Evolutionary conservation across 1,284 basidiomycete species (phyloP), one percentile per base, ranked within the genome.

Genomic region (Afroboletus lepidellus): DNA sequence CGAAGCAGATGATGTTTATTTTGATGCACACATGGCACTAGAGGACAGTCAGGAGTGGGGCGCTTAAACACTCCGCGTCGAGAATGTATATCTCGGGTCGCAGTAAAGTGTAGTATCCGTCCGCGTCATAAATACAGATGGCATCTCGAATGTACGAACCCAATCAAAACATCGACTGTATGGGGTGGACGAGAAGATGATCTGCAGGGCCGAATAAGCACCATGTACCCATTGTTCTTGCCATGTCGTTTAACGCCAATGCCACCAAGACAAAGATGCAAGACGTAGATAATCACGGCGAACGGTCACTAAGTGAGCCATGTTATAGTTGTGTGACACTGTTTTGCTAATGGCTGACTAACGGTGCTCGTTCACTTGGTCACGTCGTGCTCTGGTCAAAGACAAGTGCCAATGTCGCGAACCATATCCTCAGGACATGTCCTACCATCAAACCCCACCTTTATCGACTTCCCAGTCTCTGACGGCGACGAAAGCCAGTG

Each of bases 191-290:
- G 71, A 74, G 76, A 67, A 69, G 77, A 83, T 75, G 77, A 76
- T 85, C 81, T 84, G 80, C 80, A 65, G 67, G 72, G 70, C 63
- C 58, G 56, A 61, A 47, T 56, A 24, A 50, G 47, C 48, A 57
- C 41, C 48, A 55, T 57, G 53, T 70, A 53, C 63, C 36, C 16
- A 23, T 68, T 46, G 25, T 42, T 85, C 58, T 85, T 58, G 83
- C 83, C 81, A 76, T 65, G 79, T 76, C 68, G 83, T 86, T 85
- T 86, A 85, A 84, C 84, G 77, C 70, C 74, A 63, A 70, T 71
- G 76, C 78, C 50, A 78, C 69, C 69, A 69, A 56, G 60, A 59
- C 60, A 41, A 34, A 53, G 29, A 63, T 57, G 76, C 77, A 70
- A 66, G 74, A 72, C 76, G 81, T 83, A 81, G 83, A 85, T 85